Evolutionary conservation across 2,329 filamentous ascomycete species (phyloP), one percentile per base, ranked within the genome.

Genomic region (Cordyceps pruinosa): DNA sequence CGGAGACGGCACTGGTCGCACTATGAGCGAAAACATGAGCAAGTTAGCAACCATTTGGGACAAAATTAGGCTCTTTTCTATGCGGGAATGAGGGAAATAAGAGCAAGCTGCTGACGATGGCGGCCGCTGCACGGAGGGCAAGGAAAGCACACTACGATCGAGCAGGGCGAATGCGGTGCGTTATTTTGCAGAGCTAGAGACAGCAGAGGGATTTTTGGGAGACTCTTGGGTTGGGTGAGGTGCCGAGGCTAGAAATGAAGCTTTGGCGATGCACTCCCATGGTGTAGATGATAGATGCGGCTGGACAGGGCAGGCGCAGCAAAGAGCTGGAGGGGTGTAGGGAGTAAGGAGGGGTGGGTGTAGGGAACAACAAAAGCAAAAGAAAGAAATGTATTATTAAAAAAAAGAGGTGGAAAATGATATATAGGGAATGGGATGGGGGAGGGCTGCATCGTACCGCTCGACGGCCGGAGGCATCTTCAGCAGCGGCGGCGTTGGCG

Each of bases 1-100:
- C 65, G 63, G 28, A 60, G 61, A 23, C 65, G 63, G 52, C 65
- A 66, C 64, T 72, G 69, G 54, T 72, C 68, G 60, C 69, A 72
- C 69, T 71, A 59, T 42, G 56, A 49, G 46, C 30, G 32, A 26
- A 15, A 35, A 44, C n/a, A 35, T 49, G 45, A 49, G 41, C 47
- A 52, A 56, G 58, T 63, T 54, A 62, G 61, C 32, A 49, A 51
- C 55, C 17, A 26, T 19, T n/a, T 26, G 10, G 13, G 23, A 25
- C 44, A 23, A 23, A 41, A 30, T 25, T 28, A 23, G 13, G 41
- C 35, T 42, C n/a, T 32, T 41, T 48, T 48, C 41, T 42, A 56
- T 17, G 34, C 23, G 25, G 25, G 8, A 32, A 13, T 56, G 53
- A 35, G 53, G 53, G 42, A 56, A 48, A 56, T 47, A 56, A 25